Base-by-base conservation (phyloP, 192 early-diverging fungal species). In the Chytriomyces sp. region DNA sequence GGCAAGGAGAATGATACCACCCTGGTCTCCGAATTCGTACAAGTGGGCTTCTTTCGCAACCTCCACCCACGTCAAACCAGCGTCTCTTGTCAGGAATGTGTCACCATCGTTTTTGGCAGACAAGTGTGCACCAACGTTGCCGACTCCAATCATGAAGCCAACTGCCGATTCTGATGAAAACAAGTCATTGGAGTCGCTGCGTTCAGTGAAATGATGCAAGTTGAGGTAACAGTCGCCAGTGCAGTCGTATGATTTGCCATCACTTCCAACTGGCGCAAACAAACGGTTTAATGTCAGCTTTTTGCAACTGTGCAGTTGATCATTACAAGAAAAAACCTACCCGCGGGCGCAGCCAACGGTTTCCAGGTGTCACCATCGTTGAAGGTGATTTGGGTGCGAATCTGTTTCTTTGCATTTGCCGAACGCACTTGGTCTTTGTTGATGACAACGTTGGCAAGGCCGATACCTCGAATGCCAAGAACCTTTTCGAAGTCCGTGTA, bases 401-500 rank as follows among this genome's bases (percentile, higher is more conserved):
- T 77, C 65, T 87, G 77, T 81, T 97, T 97, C 49, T 75, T 76
- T 6, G 83, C 81, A 24, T 83, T 86, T 16, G 80, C 80, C 8
- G 23, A 23, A 23, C 84, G 83, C 64, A 97, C 80, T 3, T 91
- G 88, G 28, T 90, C 86, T 1, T 86, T 79, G 64, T 98, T 98
- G 46, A 79, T 75, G 5, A 98, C 93, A 46, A 89, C 87, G 78
- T 99, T 99, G 23, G 92, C 92, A 5, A 99, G 67, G 23, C 93
- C 89, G 80, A 96, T 91, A 10, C 95, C 95, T 18, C 91, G 85
- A 18, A 98, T 87, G 5, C 95, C 93, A 44, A 91, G 87, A 48
- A 99, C 90, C 74, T 94, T 94, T 81, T 97, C 97, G 83, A 96
- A 94, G 75, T 98, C 98, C 7, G 95, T 94, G 69, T 83, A 78